Evolutionary conservation across 2,329 filamentous ascomycete genomes (phyloP).

Genomic region (Knoxdaviesia capensis): DNA sequence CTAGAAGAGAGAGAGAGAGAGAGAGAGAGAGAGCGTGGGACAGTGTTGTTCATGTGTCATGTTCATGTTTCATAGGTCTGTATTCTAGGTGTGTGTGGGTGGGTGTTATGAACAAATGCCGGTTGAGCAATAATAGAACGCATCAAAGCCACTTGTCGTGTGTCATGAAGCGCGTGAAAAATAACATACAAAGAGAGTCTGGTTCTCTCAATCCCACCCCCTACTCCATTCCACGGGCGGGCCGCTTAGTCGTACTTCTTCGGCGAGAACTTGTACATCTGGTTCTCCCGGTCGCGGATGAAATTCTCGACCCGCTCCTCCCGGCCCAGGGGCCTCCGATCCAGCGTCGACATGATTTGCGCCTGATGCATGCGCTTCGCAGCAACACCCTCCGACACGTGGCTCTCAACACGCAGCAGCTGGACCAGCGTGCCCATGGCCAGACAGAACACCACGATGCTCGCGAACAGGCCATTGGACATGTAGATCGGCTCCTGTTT

Average conservation of each 20-base stretch:
- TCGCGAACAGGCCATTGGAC: slow-evolving; percentile 60
- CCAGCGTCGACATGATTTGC: slow-evolving; percentile 30
- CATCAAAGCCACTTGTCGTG: no score
- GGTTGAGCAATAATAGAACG: no score
- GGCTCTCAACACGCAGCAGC: slow-evolving; percentile 44
- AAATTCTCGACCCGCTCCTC: slow-evolving; percentile 53
- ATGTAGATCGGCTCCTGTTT: slow-evolving; percentile 42
- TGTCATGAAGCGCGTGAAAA: no score
- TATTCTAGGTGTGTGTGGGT: no score
- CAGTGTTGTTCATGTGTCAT: neutral
- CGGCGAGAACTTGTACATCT: slow-evolving; percentile 5
- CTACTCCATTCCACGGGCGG: no score
- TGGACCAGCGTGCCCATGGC: slow-evolving; percentile 50
- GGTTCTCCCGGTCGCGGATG: slow-evolving; percentile 39
- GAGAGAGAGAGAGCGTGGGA: neutral
- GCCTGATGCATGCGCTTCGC: slow-evolving; percentile 44
- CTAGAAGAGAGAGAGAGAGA: neutral
- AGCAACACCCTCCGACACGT: slow-evolving; percentile 42
- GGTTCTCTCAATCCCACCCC: no score
- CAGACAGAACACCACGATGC: slow-evolving; percentile 48
- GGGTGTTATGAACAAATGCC: no score
- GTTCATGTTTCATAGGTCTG: no score
- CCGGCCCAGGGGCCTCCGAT: slow-evolving; percentile 19
- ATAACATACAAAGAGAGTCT: no score
- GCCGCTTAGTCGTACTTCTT: no score